phyloP scores from a whole-genome alignment of 495 filamentous ascomycete genomes.

The Aspergillus nidulans region DNA sequence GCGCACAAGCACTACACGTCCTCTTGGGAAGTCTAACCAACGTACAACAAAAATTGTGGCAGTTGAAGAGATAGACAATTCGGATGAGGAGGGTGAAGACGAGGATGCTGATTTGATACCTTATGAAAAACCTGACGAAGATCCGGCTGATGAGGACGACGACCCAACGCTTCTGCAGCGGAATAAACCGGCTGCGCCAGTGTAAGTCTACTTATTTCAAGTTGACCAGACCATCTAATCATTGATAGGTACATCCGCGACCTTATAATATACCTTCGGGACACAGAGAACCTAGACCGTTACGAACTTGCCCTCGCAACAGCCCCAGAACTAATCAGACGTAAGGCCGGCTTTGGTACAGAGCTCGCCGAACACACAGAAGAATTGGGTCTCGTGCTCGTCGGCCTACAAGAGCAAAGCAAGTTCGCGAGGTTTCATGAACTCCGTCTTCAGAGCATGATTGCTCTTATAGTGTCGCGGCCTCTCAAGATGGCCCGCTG shows the following conservation, averaged over 20 bases:
- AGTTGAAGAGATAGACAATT: slow-evolving; percentile 62
- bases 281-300: slow-evolving; percentile 77
- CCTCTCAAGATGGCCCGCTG: slow-evolving; percentile 75
- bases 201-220: slow-evolving; percentile 44
- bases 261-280: slow-evolving; percentile 70
- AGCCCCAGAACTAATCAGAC: slow-evolving; percentile 74
- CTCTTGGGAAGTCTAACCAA: slow-evolving; percentile 16
- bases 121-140: slow-evolving; percentile 91
- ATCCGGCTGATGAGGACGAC: slow-evolving; percentile 84
- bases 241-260: slow-evolving; percentile 72
- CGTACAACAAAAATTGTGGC: slow-evolving; percentile 51
- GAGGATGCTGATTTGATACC: slow-evolving; percentile 73
- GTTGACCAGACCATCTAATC: neutral
- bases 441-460: slow-evolving; percentile 74
- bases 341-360: slow-evolving; percentile 81
- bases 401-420: slow-evolving; percentile 75
- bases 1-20: slow-evolving; percentile 11
- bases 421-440: slow-evolving; percentile 59
- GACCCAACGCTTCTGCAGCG: slow-evolving; percentile 82
- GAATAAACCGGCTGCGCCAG: slow-evolving; percentile 77
- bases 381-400: slow-evolving; percentile 69
- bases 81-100: slow-evolving; percentile 39
- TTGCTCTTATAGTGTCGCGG: slow-evolving; percentile 72
- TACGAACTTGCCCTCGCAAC: slow-evolving; percentile 74
- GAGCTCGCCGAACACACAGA: slow-evolving; percentile 81